phyloP scores from a whole-genome alignment of 805 yeast species.

The Kuraishia piskuri region DNA sequence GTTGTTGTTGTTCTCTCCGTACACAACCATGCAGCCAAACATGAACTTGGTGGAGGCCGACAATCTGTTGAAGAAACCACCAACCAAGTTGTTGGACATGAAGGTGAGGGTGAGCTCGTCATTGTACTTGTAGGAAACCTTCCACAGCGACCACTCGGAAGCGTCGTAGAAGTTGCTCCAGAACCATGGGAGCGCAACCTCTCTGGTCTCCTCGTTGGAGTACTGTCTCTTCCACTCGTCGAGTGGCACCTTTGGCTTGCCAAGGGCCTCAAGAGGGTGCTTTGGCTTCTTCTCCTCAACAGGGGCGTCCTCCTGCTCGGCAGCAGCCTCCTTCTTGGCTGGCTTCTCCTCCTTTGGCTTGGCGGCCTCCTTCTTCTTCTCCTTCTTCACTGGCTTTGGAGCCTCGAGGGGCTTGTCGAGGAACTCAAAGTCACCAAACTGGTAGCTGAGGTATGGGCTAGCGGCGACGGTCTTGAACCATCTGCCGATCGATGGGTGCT shows the following conservation, averaged over 20 bases:
- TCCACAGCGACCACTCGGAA: constrained; percentile 91
- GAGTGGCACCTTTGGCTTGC: constrained; percentile 56
- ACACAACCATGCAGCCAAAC: constrained; percentile 90
- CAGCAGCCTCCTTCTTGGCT: constrained; percentile 13
- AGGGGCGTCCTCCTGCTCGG: constrained; percentile 29
- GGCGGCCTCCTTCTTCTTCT: constrained; percentile 28
- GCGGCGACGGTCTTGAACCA: constrained; percentile 36
- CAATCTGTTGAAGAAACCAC: constrained; percentile 97
- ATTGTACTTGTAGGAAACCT: constrained; percentile 94
- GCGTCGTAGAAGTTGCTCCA: constrained; percentile 87
- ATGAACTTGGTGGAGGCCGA: constrained; percentile 86
- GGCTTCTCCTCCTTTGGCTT: constrained; percentile 23
- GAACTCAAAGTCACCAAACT: constrained; percentile 40
- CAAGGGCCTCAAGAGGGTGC: constrained; percentile 86
- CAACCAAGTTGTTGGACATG: constrained; percentile 97
- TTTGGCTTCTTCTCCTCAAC: constrained; percentile 67
- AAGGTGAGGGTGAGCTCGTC: constrained; percentile 94
- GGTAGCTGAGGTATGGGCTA: constrained; percentile 29
- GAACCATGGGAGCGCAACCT: constrained; percentile 93
- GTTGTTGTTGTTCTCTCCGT: constrained; percentile 97
- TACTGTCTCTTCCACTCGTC: constrained; percentile 96
- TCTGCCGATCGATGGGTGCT: constrained; percentile 41
- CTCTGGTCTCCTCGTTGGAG: constrained; percentile 97
- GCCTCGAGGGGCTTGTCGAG: constrained; percentile 53
- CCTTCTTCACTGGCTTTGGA: constrained; percentile 33